These are phyloP conservation scores for Knoxdaviesia capensis DNA, from an alignment of 2,329 filamentous ascomycete genomes.

Conservation along the genomic window DNA sequence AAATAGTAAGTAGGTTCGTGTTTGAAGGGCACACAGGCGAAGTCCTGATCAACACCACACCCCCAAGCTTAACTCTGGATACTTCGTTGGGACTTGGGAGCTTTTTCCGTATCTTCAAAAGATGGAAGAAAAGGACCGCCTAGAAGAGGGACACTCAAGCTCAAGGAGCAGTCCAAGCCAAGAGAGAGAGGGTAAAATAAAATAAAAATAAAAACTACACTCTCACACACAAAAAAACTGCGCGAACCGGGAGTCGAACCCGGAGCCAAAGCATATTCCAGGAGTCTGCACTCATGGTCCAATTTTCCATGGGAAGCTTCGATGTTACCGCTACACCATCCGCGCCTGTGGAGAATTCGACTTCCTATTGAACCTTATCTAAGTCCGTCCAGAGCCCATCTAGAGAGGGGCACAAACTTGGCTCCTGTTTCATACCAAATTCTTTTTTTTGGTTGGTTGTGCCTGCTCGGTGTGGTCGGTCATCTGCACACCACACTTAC, in stretches of 20 bases:
- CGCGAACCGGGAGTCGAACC: constrained; percentile 7
- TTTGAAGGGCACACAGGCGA: too few species aligned
- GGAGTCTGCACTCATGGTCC: constrained; percentile 3
- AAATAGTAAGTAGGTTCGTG: too few species aligned
- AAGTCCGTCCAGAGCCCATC: too few species aligned
- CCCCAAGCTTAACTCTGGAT: too few species aligned
- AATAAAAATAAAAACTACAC: neutral
- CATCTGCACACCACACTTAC: too few species aligned
- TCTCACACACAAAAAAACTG: constrained; percentile 1
- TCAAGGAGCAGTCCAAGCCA: neutral
- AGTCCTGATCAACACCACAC: too few species aligned
- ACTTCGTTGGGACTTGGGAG: too few species aligned
- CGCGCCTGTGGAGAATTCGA: neutral
- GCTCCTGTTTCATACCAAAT: too few species aligned
- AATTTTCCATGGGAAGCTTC: constrained; percentile 6
- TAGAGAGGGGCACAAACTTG: too few species aligned
- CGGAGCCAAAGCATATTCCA: constrained; percentile 6
- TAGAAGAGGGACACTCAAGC: neutral
- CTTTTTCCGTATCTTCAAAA: neutral
- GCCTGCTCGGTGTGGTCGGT: too few species aligned
- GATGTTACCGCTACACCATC: constrained; percentile 8
- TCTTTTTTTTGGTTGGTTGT: too few species aligned
- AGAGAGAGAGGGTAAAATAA: neutral
- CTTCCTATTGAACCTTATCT: too few species aligned
- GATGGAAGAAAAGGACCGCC: neutral